Conservation (phyloP, 2,329 filamentous ascomycete species). For the Didymella lethalis region DNA sequence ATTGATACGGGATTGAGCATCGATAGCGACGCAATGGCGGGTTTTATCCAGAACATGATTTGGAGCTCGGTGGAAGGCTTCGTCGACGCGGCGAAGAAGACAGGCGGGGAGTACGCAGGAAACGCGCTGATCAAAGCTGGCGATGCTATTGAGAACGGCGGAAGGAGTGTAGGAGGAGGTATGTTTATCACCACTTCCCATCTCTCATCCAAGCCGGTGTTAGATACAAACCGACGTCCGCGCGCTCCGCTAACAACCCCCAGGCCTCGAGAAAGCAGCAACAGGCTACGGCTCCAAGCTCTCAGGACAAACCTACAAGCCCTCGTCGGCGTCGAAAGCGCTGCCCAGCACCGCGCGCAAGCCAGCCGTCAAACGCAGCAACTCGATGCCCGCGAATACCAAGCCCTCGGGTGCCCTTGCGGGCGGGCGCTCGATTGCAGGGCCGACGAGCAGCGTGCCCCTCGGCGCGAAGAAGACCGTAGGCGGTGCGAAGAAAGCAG, state of each 20-base stretch:
- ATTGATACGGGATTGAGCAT: not conserved
- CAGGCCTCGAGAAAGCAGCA: slow-evolving; percentile 46
- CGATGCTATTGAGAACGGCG: slow-evolving; percentile 47
- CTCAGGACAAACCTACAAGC: slow-evolving; percentile 40
- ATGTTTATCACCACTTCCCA: slow-evolving; percentile 7
- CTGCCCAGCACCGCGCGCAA: slow-evolving; percentile 43
- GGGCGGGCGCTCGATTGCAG: slow-evolving; percentile 15
- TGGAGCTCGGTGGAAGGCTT: slow-evolving; percentile 51
- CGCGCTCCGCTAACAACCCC: not conserved
- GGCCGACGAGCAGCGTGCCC: slow-evolving; percentile 27
- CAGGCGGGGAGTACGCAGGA: slow-evolving; percentile 49
- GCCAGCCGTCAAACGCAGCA: slow-evolving; percentile 43
- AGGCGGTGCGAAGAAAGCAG: slow-evolving; percentile 33
- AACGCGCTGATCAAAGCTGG: slow-evolving; percentile 50
- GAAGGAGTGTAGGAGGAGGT: slow-evolving; percentile 45
- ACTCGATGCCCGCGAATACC: slow-evolving; percentile 41
- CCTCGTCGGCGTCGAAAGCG: slow-evolving; percentile 37
- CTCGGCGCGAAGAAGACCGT: slow-evolving; percentile 43
- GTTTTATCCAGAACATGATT: slow-evolving; percentile 50
- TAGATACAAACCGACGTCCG: too few species aligned
- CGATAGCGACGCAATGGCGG: slow-evolving; percentile 29
- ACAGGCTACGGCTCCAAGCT: slow-evolving; percentile 41
- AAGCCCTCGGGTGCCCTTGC: slow-evolving; percentile 26
- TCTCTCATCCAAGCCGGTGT: too few species aligned
- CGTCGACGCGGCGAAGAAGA: slow-evolving; percentile 47